Percentiles rank a stretch among this genome's conserved stretches.
phyloP scores from a whole-genome alignment of 2,329 filamentous ascomycete genomes.

The Aspergillus spinulosporus region DNA sequence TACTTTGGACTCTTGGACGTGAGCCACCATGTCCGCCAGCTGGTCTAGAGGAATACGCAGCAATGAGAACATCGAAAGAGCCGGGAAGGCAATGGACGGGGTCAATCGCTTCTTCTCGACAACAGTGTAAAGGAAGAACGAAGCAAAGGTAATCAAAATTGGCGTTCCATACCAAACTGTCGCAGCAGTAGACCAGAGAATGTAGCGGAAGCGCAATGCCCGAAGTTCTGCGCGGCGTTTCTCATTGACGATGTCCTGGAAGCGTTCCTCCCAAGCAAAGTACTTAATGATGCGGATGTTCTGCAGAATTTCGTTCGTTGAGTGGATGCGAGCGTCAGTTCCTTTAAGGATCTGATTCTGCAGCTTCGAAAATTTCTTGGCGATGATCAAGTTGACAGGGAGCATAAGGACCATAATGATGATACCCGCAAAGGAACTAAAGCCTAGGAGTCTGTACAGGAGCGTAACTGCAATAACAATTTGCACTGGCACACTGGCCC shows the following conservation, averaged over 20 bases:
- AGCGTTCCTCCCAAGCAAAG: conserved; percentile 96
- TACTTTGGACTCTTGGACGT: conserved; percentile 95
- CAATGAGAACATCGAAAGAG: conserved; percentile 91
- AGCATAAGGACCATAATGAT: conserved; percentile 84
- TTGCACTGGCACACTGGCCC: conserved; percentile 87
- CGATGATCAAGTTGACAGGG: conserved; percentile 86
- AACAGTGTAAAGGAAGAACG: conserved; percentile 88
- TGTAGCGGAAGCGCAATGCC: conserved; percentile 76
- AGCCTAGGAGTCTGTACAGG: conserved; percentile 85
- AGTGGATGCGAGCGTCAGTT: conserved; percentile 93
- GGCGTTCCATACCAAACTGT: conserved; percentile 97
- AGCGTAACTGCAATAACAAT: conserved; percentile 76
- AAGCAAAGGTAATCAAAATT: conserved; percentile 92
- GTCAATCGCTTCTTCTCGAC: conserved; percentile 86
- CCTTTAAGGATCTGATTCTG: conserved; percentile 90
- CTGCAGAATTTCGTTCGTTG: conserved; percentile 93
- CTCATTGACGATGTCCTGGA: conserved; percentile 81
- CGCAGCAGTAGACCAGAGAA: conserved; percentile 87
- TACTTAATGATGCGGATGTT: conserved; percentile 99
- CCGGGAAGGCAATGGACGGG: conserved; percentile 92
- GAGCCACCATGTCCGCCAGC: conserved; percentile 96
- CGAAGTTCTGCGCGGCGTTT: conserved; percentile 78
- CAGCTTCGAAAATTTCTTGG: conserved; percentile 77
- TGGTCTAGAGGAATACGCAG: conserved; percentile 92
- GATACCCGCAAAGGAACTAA: conserved; percentile 91